Conservation (phyloP, 1,284 basidiomycete genomes). For the Puccinia hordei region DNA sequence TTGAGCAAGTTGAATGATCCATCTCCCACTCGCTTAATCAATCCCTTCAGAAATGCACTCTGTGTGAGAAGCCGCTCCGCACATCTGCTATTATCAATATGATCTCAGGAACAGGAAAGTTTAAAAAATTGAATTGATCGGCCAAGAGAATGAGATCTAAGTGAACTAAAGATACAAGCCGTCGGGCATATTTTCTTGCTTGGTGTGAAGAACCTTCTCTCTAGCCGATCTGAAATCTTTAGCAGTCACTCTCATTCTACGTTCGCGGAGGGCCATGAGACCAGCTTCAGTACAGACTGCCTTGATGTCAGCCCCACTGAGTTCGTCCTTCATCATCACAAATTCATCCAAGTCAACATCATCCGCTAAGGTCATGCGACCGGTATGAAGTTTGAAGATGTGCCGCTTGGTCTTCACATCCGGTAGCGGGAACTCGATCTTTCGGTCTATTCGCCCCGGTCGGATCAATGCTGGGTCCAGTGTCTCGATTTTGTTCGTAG, state of each 20-base stretch:
- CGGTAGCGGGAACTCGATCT: constrained; percentile 75
- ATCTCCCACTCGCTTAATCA: too few species aligned
- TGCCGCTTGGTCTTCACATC: constrained; percentile 89
- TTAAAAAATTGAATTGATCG: neutral
- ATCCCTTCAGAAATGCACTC: too few species aligned
- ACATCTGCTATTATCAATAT: too few species aligned
- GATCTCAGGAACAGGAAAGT: too few species aligned
- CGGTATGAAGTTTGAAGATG: constrained; percentile 96
- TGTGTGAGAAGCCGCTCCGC: too few species aligned
- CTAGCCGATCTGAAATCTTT: constrained; percentile 78
- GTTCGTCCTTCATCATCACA: constrained; percentile 91
- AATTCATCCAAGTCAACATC: constrained; percentile 97
- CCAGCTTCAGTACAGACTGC: constrained; percentile 95
- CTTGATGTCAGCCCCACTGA: constrained; percentile 97
- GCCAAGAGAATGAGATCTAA: neutral
- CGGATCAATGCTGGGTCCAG: constrained; percentile 96
- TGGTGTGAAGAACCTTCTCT: constrained; percentile 88
- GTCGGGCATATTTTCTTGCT: constrained; percentile 79
- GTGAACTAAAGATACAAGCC: constrained; percentile 58
- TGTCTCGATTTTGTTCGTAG: constrained; percentile 88
- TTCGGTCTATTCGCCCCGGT: constrained; percentile 96
- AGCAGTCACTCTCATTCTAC: constrained; percentile 95
- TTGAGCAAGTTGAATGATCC: too few species aligned
- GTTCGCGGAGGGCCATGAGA: constrained; percentile 85
- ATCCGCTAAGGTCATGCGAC: constrained; percentile 85